A percentile compares a stretch with the other conserved stretches of the same genome.
Conservation (phyloP, 2,329 filamentous ascomycete species). For the Catunica adiposa region DNA sequence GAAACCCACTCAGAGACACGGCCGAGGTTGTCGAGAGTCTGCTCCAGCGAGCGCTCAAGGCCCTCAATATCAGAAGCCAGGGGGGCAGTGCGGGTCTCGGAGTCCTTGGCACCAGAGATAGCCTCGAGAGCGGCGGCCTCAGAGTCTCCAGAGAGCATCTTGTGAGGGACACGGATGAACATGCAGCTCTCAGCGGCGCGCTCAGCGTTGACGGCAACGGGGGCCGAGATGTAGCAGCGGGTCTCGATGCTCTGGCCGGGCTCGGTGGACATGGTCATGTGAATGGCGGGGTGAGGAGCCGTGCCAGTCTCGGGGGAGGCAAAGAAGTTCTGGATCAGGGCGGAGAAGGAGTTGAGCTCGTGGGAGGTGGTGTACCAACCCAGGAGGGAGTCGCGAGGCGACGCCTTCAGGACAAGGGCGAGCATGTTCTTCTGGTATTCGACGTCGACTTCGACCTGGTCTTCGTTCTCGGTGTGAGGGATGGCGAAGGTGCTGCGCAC, state of each 20-base stretch:
- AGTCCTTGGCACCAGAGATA: constrained; percentile 65
- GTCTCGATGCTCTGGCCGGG: constrained; percentile 79
- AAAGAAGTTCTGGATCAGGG: constrained; percentile 99
- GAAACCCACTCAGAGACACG: constrained; percentile 84
- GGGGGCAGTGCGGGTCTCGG: constrained; percentile 54
- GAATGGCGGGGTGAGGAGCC: constrained; percentile 91
- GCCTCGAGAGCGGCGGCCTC: constrained; percentile 56
- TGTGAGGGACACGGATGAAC: constrained; percentile 93
- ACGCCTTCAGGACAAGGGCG: constrained; percentile 78
- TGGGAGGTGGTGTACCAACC: constrained; percentile 97
- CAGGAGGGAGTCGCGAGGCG: constrained; percentile 82
- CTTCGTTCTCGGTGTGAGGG: constrained; percentile 88
- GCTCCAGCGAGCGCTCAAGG: constrained; percentile 69
- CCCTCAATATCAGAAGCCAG: constrained; percentile 80
- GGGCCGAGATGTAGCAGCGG: constrained; percentile 85
- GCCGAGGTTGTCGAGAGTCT: constrained; percentile 78
- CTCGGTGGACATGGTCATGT: constrained; percentile 84
- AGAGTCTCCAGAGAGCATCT: constrained; percentile 71
- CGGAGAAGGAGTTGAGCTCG: constrained; percentile 96
- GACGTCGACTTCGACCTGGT: constrained; percentile 98
- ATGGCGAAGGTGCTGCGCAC: constrained; percentile 95
- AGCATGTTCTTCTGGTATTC: constrained; percentile 99
- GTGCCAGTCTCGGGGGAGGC: constrained; percentile 91
- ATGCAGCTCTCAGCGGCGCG: constrained; percentile 89
- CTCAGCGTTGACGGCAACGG: constrained; percentile 88